Evolutionary conservation across 1,284 basidiomycete species (phyloP).

Genomic region (Exobasidium cylindrosporum): DNA sequence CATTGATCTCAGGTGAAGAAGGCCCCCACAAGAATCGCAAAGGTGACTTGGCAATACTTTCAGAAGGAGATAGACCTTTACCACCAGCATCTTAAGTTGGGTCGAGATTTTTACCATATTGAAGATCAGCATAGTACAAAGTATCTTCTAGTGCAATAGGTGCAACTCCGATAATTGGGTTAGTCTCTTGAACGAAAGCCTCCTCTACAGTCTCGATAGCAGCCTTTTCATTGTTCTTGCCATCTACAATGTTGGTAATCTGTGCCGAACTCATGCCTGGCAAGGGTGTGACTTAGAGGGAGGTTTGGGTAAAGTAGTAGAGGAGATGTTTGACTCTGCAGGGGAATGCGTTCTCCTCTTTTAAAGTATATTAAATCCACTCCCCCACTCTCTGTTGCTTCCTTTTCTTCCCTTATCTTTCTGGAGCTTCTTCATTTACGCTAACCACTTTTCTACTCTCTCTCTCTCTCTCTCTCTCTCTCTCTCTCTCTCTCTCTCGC

Average conservation of each 20-base stretch:
- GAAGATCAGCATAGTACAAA: neutral
- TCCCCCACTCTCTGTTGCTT: too few species aligned
- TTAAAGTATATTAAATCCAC: too few species aligned
- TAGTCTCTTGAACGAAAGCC: neutral
- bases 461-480: too few species aligned
- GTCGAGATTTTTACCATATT: neutral
- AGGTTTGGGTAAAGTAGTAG: too few species aligned
- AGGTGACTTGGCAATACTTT: neutral
- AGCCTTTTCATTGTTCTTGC: neutral
- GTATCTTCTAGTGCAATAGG: neutral
- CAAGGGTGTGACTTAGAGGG: too few species aligned
- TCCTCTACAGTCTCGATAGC: neutral
- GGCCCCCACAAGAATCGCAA: conserved; percentile 6
- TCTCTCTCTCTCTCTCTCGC: too few species aligned
- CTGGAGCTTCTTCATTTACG: too few species aligned
- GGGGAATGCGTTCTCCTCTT: too few species aligned
- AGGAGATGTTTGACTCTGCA: too few species aligned
- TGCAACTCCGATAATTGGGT: neutral
- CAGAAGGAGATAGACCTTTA: neutral
- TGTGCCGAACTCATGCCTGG: neutral
- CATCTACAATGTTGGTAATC: neutral
- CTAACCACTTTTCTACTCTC: too few species aligned
- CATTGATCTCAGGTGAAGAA: conserved; percentile 2
- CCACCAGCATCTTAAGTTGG: neutral
- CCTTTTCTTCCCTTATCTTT: too few species aligned